Conservation (phyloP, 140 eudicot genomes). For the Bidens hawaiensis region DNA sequence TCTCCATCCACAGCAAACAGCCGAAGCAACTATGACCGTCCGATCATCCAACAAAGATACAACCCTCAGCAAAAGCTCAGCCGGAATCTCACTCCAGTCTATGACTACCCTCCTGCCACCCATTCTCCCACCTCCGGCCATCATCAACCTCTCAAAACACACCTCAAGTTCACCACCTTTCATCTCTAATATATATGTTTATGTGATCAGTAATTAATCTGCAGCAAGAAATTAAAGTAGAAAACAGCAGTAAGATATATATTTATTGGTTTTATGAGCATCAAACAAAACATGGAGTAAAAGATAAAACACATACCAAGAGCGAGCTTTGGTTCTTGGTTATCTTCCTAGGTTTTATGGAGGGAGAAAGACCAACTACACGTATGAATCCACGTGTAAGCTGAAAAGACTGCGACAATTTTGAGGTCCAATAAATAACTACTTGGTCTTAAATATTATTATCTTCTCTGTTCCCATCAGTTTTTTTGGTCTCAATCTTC, state of each 20-base stretch:
- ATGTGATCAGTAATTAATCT: too few relatives aligned
- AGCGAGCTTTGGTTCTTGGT: too few relatives aligned
- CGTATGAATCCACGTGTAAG: conserved; percentile 32
- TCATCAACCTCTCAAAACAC: neutral
- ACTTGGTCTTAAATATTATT: neutral
- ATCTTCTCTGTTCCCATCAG: neutral
- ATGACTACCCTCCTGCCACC: conserved; percentile 33
- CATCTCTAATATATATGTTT: neutral
- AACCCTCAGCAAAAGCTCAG: conserved; percentile 79
- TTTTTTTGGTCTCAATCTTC: neutral
- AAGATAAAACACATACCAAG: too few relatives aligned
- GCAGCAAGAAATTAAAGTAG: too few relatives aligned
- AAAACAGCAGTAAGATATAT: too few relatives aligned
- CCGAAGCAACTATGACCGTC: conserved; percentile 69
- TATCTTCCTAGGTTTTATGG: conserved; percentile 24
- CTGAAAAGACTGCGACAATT: conserved; percentile 5
- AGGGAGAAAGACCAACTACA: conserved; percentile 15
- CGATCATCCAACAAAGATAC: conserved; percentile 68
- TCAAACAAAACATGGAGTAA: neutral
- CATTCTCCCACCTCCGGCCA: conserved; percentile 14
- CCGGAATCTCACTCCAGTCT: conserved; percentile 87
- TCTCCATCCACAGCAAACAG: conserved; percentile 87
- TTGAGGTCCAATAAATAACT: neutral
- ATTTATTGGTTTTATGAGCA: too few relatives aligned
- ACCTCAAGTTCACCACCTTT: conserved; percentile 10